A percentile compares a stretch with the other conserved stretches of the same genome.
These are phyloP conservation scores for Lactarius sp. DNA, from an alignment of 768 basidiomycete species.

Conservation along the genomic window DNA sequence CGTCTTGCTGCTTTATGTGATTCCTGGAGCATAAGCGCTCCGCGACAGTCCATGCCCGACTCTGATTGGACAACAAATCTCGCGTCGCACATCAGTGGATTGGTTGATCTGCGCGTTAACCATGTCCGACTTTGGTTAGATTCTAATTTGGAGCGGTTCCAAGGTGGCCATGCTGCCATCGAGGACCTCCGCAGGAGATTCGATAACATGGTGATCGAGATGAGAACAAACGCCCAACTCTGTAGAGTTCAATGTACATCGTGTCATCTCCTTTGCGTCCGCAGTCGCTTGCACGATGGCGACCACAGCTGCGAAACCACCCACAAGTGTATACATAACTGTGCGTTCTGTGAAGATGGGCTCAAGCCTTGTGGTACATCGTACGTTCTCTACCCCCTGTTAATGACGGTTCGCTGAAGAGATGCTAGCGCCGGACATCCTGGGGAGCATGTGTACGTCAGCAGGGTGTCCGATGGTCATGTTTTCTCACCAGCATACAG, in stretches of 20 bases:
- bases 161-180: slow-evolving; percentile 40
- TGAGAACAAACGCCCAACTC: slow-evolving; percentile 39
- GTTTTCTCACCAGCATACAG: too few species aligned
- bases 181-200: slow-evolving; percentile 43
- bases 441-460: slow-evolving; percentile 49
- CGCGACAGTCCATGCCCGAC: slow-evolving; percentile 38
- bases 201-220: slow-evolving; percentile 40
- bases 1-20: slow-evolving; percentile 27
- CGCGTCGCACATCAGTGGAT: slow-evolving; percentile 34
- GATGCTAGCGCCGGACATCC: slow-evolving; percentile 35
- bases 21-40: slow-evolving; percentile 31
- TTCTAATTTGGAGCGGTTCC: slow-evolving; percentile 46
- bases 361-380: slow-evolving; percentile 40
- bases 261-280: slow-evolving; percentile 50
- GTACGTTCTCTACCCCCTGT: slow-evolving; percentile 34
- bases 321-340: slow-evolving; percentile 43
- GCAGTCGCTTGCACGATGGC: slow-evolving; percentile 41
- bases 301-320: slow-evolving; percentile 47
- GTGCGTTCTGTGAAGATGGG: slow-evolving; percentile 40
- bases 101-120: slow-evolving; percentile 41
- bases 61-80: slow-evolving; percentile 40
- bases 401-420: too few species aligned
- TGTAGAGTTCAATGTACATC: slow-evolving; percentile 44
- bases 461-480: too few species aligned
- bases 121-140: slow-evolving; percentile 50